phyloP scores from a whole-genome alignment of 176 grass and related monocot species.

The Puya raimondii region DNA sequence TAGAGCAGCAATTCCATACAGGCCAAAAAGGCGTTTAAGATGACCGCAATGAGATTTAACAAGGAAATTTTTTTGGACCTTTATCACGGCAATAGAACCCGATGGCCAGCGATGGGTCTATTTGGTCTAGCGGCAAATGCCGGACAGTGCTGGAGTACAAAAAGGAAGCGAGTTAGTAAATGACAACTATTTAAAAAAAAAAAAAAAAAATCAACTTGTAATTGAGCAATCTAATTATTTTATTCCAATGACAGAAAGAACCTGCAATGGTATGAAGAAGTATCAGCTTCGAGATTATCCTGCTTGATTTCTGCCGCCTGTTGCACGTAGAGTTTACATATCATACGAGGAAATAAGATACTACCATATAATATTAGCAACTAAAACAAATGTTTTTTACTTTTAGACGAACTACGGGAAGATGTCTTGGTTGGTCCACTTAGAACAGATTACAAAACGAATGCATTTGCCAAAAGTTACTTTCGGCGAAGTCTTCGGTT shows the following conservation, averaged over 20 bases:
- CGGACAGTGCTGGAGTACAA: conserved; percentile 42
- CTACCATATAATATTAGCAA: background rate
- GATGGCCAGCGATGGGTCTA: conserved; percentile 93
- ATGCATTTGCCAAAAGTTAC: too few relatives aligned
- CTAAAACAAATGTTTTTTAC: background rate
- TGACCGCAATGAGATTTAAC: background rate
- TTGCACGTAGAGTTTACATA: background rate
- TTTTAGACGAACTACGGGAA: too few relatives aligned
- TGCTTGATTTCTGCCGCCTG: conserved; percentile 61
- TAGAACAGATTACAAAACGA: too few relatives aligned
- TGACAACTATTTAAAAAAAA: too few relatives aligned
- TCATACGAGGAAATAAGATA: too few relatives aligned
- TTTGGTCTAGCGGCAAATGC: conserved; percentile 68
- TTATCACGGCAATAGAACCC: conserved; percentile 86
- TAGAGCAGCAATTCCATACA: too few relatives aligned
- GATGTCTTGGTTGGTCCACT: too few relatives aligned
- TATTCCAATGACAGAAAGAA: conserved; percentile 26
- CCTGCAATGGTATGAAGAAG: conserved; percentile 93
- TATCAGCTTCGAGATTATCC: conserved; percentile 73
- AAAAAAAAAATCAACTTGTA: background rate
- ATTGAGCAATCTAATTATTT: conserved; percentile 2
- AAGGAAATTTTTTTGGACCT: conserved; percentile 30
- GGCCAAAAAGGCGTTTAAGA: too few relatives aligned
- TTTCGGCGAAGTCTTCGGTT: too few relatives aligned
- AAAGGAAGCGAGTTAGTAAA: conserved; percentile 1